Base-by-base conservation (phyloP, 73 alveolate genomes). In the Blepharisma stoltei region DNA sequence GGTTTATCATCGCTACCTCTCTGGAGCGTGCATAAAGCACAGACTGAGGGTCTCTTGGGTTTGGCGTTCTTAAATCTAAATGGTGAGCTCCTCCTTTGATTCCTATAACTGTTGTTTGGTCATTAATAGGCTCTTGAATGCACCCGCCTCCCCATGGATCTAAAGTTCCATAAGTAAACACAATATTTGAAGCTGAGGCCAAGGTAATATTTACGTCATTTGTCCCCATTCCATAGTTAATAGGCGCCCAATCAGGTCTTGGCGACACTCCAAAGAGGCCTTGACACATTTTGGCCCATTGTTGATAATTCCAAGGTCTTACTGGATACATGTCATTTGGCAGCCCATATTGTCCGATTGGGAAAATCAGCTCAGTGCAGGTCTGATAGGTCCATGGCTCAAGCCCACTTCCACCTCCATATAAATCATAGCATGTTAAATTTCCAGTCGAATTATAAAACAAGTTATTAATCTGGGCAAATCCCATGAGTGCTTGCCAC, bases 81-180 rank as follows among this genome's bases (percentile, higher is more conserved):
- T 87, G 95, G 73, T 87, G 95, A 6, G 95, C 95, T 18, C 89
- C 79, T 67, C 69, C 71, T n/a, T 47, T 76, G 41, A 87, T 70
- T 20, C 66, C 66, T 53, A 79, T 54, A 4, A 37, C 27, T 18
- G 25, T 32, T 9, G 21, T 27, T 21, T 60, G 18, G 14, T 46
- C n/a, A 37, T 70, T 46, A 1, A 71, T 69, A 11, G 80, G 79
- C n/a, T 32, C 70, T 46, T 80, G 44, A 11, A 78, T 41, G 48
- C 84, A 81, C 4, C 92, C 87, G 6, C 92, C 91, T n/a, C 89
- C 85, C 95, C 95, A 87, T n/a, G 91, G 91, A 55, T 87, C 95
- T 27, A 80, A 78, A 65, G 68, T 75, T 38, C 91, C 95, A 54
- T 80, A 77, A 20, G 84, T 66, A 78, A 78, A 87, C n/a, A 83